These are phyloP conservation scores for Apophysomyces ossiformis DNA, from an alignment of 371 early-diverging fungal genomes.

Conservation along the genomic window DNA sequence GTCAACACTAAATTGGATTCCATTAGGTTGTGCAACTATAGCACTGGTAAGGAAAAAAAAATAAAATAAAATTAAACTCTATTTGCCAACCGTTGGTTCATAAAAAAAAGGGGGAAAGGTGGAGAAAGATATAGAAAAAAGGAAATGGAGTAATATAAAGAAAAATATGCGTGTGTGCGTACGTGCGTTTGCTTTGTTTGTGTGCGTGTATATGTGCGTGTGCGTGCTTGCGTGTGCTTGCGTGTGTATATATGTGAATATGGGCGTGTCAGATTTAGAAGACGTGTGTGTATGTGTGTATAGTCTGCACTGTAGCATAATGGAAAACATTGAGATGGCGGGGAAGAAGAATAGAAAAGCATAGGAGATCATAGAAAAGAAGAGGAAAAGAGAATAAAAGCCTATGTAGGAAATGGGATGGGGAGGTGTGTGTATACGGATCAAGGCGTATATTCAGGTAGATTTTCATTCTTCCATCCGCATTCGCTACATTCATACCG, in stretches of 20 bases:
- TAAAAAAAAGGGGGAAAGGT: not conserved
- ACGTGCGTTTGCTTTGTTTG: not conserved
- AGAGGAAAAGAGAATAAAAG: not conserved
- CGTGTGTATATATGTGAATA: not conserved
- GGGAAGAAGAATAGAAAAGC: not conserved
- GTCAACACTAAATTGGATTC: conserved; percentile 8
- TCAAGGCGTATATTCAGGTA: conserved; percentile 24
- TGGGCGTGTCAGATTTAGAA: not conserved
- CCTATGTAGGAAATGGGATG: not conserved
- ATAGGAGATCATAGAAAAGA: conserved; percentile 12
- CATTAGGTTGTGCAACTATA: conserved; percentile 1
- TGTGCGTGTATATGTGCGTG: not conserved
- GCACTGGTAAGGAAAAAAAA: not conserved
- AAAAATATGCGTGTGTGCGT: not conserved
- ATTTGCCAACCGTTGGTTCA: conserved; percentile 9
- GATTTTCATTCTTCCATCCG: conserved; percentile 36
- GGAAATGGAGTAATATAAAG: not conserved
- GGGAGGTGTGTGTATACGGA: not conserved
- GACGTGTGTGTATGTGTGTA: not conserved
- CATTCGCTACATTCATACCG: conserved; percentile 38
- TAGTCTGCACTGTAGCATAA: not conserved
- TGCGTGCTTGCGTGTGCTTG: not conserved
- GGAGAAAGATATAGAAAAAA: not conserved
- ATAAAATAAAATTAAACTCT: not conserved
- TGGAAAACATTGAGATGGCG: not conserved